phyloP scores from a whole-genome alignment of 257 asterid genomes.

The Galeopsis tetrahit region DNA sequence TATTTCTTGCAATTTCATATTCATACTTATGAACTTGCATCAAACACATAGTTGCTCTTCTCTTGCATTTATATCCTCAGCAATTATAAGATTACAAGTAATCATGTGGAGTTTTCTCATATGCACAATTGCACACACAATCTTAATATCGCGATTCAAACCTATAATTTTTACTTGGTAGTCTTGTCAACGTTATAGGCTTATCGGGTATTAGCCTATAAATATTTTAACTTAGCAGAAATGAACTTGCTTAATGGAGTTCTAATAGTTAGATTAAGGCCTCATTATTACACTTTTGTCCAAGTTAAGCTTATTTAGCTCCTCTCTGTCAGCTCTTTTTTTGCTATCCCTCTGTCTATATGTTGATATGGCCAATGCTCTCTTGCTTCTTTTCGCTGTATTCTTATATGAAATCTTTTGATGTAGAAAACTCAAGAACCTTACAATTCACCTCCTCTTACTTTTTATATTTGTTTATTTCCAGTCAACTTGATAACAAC shows the following conservation, averaged over 20 bases:
- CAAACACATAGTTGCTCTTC: not conserved
- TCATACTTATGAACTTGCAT: not conserved
- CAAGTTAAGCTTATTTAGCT: not conserved
- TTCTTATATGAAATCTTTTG: not conserved
- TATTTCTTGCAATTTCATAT: not conserved
- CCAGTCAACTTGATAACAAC: conserved; percentile 93
- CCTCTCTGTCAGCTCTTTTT: not conserved
- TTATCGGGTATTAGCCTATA: not conserved
- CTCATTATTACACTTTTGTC: not conserved
- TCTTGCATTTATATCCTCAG: not conserved
- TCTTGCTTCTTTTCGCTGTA: not conserved
- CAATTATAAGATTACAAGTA: conserved; percentile 2
- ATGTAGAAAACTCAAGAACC: conserved; percentile 14
- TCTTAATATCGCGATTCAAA: not conserved
- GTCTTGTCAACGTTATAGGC: not conserved
- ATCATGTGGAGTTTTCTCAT: conserved; percentile 2
- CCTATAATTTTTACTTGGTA: not conserved
- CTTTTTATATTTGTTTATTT: conserved; percentile 27
- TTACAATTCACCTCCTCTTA: conserved; percentile 22
- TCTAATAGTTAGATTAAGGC: not conserved
- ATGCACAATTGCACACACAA: not conserved
- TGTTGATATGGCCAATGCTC: not conserved
- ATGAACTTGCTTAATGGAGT: not conserved
- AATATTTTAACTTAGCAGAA: not conserved
- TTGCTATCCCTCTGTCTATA: not conserved